These are phyloP conservation scores for Metschnikowia koreensis DNA, from an alignment of 805 yeast genomes.

Conservation along the genomic window DNA sequence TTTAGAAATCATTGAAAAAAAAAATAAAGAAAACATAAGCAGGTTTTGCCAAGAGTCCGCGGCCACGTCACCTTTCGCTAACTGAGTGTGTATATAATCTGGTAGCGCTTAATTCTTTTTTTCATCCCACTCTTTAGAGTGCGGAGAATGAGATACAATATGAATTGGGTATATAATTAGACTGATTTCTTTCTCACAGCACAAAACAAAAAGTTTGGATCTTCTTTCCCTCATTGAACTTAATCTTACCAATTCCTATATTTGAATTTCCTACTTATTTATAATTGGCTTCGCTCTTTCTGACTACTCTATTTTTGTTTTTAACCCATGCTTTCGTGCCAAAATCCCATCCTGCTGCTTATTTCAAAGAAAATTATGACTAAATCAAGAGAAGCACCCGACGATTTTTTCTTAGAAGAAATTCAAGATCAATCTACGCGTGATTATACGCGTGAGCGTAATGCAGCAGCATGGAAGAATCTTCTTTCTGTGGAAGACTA, in stretches of 20 bases:
- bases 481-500: conserved; percentile 33
- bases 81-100: background rate
- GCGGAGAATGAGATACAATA: background rate
- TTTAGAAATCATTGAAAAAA: too few relatives aligned
- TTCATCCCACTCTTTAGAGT: background rate
- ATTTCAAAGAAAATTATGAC: background rate
- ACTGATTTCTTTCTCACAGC: background rate
- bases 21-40: too few relatives aligned
- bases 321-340: background rate
- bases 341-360: background rate
- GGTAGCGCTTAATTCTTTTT: conserved; percentile 2
- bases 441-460: conserved; percentile 34
- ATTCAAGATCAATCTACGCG: conserved; percentile 25
- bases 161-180: background rate
- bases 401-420: conserved; percentile 16
- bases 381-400: conserved; percentile 7
- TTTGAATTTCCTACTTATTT: background rate
- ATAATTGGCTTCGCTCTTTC: background rate
- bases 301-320: background rate
- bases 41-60: background rate
- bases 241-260: background rate
- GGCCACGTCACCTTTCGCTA: background rate
- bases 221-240: background rate
- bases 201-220: background rate
- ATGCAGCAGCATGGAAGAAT: conserved; percentile 38